Base-by-base conservation (phyloP, 331 rosid species). In the Malus hybrid region DNA sequence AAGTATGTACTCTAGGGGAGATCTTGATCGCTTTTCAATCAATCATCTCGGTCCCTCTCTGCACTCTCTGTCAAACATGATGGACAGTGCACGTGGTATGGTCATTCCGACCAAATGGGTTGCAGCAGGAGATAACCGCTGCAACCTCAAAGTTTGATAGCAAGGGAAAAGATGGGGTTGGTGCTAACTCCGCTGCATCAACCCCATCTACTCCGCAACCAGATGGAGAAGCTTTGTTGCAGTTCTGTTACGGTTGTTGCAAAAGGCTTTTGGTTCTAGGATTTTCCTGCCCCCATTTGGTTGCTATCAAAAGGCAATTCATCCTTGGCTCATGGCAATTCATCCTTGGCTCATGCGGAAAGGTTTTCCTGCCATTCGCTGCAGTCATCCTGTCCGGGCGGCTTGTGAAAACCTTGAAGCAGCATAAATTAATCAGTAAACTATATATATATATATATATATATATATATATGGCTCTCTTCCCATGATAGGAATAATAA, bases 281-380 rank as follows among this genome's bases (percentile, higher is more conserved):
- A 33, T 84, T 9, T 79, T 63, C 86, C 80, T 30, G 5, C 66
- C 81, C 65, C 39, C 86, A 70, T 86, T 83, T 78, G 93, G 96
- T 82, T 85, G 85, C 71, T 71, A 32, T 72, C 71, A 66, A 68
- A 50, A 33, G 93, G 98, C 98, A 93, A 93, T 19, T 82, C 98
- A 89, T 93, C 73, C 95, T 88, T 93, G 98, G 98, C 98, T 93
- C 92, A 65, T 57, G 63, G 98, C 98, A 93, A 93, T 19, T 82
- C 98, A 89, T 93, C 73, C 95, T 88, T 93, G 98, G 98, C 98
- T 93, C 26, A 11, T 18, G 26, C 66, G 22, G 66, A 15, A 33
- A 60, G 84, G 80, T 75, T 77, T 5, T 75, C 50, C 62, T 61
- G 81, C 74, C 76, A n/a, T 63, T 63, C 63, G 50, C n/a, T 18